Evolutionary conservation across 805 yeast species (phyloP), one percentile per base, ranked within the genome.

Genomic region (Sugiyamaella floridensis): DNA sequence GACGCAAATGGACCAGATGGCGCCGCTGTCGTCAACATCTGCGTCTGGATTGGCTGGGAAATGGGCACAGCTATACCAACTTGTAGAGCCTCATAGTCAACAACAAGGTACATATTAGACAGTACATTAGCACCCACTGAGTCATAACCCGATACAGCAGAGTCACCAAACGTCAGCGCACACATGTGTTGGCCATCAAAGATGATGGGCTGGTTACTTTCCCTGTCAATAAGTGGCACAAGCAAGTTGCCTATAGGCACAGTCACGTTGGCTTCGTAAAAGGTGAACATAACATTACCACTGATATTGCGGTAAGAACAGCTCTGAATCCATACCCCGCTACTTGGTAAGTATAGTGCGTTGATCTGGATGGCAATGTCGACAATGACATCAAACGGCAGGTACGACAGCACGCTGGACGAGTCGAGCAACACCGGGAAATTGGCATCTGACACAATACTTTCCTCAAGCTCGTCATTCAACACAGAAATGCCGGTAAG

Each of bases 281-380:
- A 60, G 12, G 50, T 45, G 18, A 60, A 51, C 45, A 52, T 49
- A 22, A 61, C 43, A 12, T 51, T 48, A 11, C 64, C 65, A 4
- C 48, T 49, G 2, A 57, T 12, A n/a, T 50, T 43, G 44, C 53
- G 44, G 49, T 52, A 59, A 4, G 50, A 40, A 34, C 65, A 61
- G 26, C 53, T 51, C 47, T 61, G 65, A 20, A 60, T 47, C 65
- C 65, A 62, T 18, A 56, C 16, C 19, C 45, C 50, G 29, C 47
- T 15, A 11, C 57, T 56, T 2, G 45, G 26, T 12, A 51, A 26
- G 49, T 62, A 62, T 19, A 49, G 22, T 3, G 65, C 64, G 45
- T 58, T 56, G 4, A 61, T 45, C 52, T 62, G 64, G 19, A 59
- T 47, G 9, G 64, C 65, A 40, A 62, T 50, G 43, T 51, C 53